Conservation (phyloP, 345 rosid species). For the Citrus glauca region DNA sequence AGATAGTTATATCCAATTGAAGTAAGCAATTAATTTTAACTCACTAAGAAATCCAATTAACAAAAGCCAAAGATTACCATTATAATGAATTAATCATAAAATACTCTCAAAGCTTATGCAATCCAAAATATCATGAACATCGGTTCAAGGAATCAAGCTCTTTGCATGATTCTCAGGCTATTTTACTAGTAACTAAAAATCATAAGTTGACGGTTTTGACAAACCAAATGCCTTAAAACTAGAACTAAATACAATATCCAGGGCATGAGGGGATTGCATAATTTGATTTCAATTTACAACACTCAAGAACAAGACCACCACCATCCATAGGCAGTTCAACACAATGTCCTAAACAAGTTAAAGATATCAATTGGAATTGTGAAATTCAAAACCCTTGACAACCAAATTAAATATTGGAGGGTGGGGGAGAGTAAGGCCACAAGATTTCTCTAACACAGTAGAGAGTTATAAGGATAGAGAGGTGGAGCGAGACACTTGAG, state of each 20-base stretch:
- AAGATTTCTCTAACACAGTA: no score
- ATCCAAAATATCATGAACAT: neutral
- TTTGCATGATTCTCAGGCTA: neutral
- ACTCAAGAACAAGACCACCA: no score
- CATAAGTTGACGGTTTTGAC: neutral
- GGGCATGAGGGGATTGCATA: no score
- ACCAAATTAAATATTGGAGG: no score
- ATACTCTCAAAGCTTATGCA: neutral
- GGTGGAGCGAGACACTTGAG: no score
- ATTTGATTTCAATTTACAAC: no score
- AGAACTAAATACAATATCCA: neutral
- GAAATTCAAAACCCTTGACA: no score
- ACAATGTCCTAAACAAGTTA: no score
- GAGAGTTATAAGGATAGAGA: no score
- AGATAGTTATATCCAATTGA: neutral
- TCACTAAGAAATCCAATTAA: neutral
- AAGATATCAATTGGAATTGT: no score
- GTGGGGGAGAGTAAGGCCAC: no score
- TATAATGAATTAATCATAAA: neutral
- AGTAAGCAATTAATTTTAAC: neutral
- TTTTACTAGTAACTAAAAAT: neutral
- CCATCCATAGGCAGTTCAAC: no score
- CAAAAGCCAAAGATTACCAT: neutral
- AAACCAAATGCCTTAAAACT: neutral
- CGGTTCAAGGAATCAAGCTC: neutral